Percentiles rank a stretch among this genome's conserved stretches.
Conservation (phyloP, 345 rosid genomes). For the Rhodamnia argentea region DNA sequence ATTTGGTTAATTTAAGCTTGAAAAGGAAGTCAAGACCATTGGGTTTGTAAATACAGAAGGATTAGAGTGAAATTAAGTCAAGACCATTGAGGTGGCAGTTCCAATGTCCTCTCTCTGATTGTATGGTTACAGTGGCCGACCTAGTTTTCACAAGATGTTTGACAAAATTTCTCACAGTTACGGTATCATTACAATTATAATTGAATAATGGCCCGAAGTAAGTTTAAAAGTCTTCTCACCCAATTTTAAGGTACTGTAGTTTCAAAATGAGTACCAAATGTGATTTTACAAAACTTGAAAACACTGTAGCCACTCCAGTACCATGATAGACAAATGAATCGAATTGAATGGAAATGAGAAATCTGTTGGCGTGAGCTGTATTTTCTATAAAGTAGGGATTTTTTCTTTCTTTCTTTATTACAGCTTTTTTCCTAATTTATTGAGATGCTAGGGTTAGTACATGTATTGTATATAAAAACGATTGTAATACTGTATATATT, state of each 20-base stretch:
- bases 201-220: not conserved
- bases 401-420: too few species aligned
- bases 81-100: not conserved
- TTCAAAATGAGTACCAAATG: not conserved
- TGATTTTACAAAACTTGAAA: not conserved
- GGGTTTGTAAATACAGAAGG: not conserved
- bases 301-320: not conserved
- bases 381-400: too few species aligned
- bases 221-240: not conserved
- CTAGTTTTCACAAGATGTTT: not conserved
- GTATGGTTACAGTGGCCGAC: not conserved
- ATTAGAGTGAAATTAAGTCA: not conserved
- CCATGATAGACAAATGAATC: not conserved
- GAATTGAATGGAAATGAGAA: not conserved
- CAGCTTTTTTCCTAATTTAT: too few species aligned
- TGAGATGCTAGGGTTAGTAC: too few species aligned
- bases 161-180: not conserved
- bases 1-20: not conserved
- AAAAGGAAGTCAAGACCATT: not conserved
- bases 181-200: not conserved
- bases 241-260: not conserved
- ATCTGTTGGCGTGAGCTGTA: too few species aligned
- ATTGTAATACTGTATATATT: too few species aligned
- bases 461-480: too few species aligned
- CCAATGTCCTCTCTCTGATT: not conserved